phyloP scores from a whole-genome alignment of 495 filamentous ascomycete species.

The Bathelium albidoporum region DNA sequence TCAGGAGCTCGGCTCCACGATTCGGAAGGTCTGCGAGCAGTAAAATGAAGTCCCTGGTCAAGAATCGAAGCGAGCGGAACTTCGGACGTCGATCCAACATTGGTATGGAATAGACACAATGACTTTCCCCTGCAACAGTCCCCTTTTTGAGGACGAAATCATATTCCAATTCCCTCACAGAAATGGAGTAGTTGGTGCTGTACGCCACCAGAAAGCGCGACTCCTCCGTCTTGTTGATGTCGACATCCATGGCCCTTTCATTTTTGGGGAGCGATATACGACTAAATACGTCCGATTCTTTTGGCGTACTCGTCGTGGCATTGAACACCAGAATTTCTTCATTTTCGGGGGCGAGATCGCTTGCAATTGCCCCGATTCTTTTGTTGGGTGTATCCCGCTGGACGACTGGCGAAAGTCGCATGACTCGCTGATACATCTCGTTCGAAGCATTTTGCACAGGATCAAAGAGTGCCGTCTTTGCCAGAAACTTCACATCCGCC shows the following conservation, averaged over 20 bases:
- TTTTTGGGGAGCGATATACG: constrained; percentile 50
- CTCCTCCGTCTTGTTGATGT: constrained; percentile 50
- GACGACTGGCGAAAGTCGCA: constrained; percentile 57
- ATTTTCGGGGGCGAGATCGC: constrained; percentile 57
- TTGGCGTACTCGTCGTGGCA: constrained; percentile 44
- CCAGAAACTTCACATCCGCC: constrained; percentile 27
- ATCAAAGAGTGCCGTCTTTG: constrained; percentile 49
- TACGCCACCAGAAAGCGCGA: constrained; percentile 64
- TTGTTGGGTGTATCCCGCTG: constrained; percentile 34
- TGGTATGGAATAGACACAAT: constrained; percentile 51
- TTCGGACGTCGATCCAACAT: constrained; percentile 34
- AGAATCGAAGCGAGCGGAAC: constrained; percentile 47
- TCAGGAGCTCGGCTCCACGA: constrained; percentile 58
- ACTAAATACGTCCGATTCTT: constrained; percentile 51
- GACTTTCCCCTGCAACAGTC: constrained; percentile 44
- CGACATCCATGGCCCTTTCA: constrained; percentile 73
- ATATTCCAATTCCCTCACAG: constrained; percentile 41
- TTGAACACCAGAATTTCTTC: constrained; percentile 73
- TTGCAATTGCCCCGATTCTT: constrained; percentile 63
- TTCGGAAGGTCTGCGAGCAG: constrained; percentile 37
- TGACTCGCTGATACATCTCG: constrained; percentile 69
- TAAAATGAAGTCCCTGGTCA: constrained; percentile 43
- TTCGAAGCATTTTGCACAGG: constrained; percentile 37
- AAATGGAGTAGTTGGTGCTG: constrained; percentile 70
- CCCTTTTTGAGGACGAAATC: constrained; percentile 36